Evolutionary conservation across 768 basidiomycete genomes (phyloP).

Genomic region (Neoboletus subvelutipes): DNA sequence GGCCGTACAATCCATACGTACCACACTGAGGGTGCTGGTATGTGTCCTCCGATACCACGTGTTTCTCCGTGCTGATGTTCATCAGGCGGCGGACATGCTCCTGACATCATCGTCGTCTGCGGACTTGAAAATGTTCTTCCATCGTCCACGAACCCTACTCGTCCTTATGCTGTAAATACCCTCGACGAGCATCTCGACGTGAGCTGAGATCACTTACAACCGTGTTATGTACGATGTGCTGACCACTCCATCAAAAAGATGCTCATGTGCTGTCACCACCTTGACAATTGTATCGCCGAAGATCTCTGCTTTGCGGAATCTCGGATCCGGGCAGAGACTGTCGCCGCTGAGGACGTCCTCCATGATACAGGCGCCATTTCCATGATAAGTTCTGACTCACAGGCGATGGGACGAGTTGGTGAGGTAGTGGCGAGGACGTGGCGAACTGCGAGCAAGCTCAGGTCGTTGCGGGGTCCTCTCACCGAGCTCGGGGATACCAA

Average conservation of each 20-base stretch:
- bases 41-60: neutral
- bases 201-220: constrained; percentile 28
- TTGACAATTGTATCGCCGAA: constrained; percentile 88
- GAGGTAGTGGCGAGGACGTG: constrained; percentile 93
- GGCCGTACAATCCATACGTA: constrained; percentile 94
- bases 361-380: constrained; percentile 93
- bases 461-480: constrained; percentile 73
- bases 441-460: constrained; percentile 97
- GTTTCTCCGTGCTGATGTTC: neutral
- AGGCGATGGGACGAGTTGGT: constrained; percentile 98
- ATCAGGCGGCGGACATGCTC: constrained; percentile 89
- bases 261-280: constrained; percentile 99
- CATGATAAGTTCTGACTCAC: constrained; percentile 95
- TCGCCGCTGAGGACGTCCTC: constrained; percentile 95
- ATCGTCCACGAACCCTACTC: constrained; percentile 95
- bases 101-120: constrained; percentile 98
- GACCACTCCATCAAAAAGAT: constrained; percentile 54
- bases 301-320: constrained; percentile 96
- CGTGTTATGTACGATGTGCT: neutral
- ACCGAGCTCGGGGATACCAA: constrained; percentile 48
- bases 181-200: constrained; percentile 97
- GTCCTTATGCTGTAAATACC: constrained; percentile 89
- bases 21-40: constrained; percentile 93
- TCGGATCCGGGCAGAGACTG: constrained; percentile 93
- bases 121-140: constrained; percentile 87